Evolutionary conservation across 345 rosid species (phyloP).

Genomic region (Citrus cavaleriei): DNA sequence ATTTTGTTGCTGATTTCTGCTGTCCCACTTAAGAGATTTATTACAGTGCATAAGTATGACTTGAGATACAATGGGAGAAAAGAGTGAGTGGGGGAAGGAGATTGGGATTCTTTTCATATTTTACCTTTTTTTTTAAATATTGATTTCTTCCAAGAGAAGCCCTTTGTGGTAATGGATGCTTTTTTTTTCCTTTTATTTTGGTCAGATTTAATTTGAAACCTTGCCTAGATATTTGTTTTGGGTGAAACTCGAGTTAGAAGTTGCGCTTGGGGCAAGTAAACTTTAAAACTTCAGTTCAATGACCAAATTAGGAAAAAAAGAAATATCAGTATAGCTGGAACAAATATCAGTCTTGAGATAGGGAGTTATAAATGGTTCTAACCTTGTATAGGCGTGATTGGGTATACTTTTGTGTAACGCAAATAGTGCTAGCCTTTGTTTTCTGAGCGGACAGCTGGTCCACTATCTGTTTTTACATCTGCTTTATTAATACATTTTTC

Average conservation of each 20-base stretch:
- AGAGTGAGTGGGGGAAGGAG: neutral
- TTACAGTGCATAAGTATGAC: neutral
- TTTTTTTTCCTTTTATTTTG: neutral
- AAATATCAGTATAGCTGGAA: neutral
- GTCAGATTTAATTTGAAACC: neutral
- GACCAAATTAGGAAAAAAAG: neutral
- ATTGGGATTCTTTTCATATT: neutral
- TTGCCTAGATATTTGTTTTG: too few species aligned
- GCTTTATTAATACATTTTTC: too few species aligned
- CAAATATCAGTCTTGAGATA: too few species aligned
- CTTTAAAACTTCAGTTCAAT: neutral
- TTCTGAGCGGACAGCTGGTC: too few species aligned
- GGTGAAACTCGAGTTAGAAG: neutral
- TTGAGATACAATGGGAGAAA: neutral
- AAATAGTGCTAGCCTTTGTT: too few species aligned
- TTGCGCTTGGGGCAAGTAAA: neutral
- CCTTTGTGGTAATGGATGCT: neutral
- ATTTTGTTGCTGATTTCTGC: neutral
- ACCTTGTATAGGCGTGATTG: too few species aligned
- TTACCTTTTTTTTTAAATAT: too few species aligned
- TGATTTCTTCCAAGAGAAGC: neutral
- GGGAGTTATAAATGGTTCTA: too few species aligned
- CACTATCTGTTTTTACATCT: too few species aligned
- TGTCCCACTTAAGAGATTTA: too few species aligned
- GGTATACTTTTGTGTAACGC: too few species aligned